Conservation (phyloP, 179 eudicot species). For the Beta macrorhiza region DNA sequence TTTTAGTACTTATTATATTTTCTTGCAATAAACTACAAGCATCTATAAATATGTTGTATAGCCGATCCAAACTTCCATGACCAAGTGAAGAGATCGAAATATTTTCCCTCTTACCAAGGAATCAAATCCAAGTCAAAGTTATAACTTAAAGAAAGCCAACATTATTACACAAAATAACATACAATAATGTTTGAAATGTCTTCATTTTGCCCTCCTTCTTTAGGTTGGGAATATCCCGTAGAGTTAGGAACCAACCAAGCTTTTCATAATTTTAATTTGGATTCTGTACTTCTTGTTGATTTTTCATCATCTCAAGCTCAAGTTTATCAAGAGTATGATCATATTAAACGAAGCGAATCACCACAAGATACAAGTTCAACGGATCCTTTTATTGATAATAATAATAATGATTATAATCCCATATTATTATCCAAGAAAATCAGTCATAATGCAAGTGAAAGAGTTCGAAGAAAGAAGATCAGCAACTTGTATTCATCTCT, state of each 20-base stretch:
- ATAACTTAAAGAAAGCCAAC: background rate
- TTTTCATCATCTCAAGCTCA: conserved; percentile 14
- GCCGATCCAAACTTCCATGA: background rate
- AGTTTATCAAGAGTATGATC: conserved; percentile 7
- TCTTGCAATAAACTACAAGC: background rate
- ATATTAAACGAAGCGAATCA: conserved; percentile 12
- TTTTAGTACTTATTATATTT: background rate
- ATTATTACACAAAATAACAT: background rate
- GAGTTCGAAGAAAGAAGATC: conserved; percentile 65
- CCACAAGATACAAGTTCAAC: conserved; percentile 19
- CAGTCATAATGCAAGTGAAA: conserved; percentile 68
- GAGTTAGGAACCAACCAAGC: conserved; percentile 20
- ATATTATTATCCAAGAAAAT: conserved; percentile 42
- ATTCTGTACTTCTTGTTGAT: conserved; percentile 13
- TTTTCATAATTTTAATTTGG: conserved; percentile 20
- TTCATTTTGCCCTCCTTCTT: conserved; percentile 21
- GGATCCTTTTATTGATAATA: conserved; percentile 1
- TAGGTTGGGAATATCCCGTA: conserved; percentile 31
- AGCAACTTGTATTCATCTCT: conserved; percentile 59
- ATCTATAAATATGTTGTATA: background rate
- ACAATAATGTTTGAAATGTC: conserved; percentile 23
- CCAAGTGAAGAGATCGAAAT: conserved; percentile 11
- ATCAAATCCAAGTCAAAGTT: background rate
- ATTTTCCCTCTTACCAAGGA: background rate
- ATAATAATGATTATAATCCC: background rate